These are phyloP conservation scores for Leptomonas pyrrhocoris DNA, from an alignment of 208 protist species.

Conservation along the genomic window DNA sequence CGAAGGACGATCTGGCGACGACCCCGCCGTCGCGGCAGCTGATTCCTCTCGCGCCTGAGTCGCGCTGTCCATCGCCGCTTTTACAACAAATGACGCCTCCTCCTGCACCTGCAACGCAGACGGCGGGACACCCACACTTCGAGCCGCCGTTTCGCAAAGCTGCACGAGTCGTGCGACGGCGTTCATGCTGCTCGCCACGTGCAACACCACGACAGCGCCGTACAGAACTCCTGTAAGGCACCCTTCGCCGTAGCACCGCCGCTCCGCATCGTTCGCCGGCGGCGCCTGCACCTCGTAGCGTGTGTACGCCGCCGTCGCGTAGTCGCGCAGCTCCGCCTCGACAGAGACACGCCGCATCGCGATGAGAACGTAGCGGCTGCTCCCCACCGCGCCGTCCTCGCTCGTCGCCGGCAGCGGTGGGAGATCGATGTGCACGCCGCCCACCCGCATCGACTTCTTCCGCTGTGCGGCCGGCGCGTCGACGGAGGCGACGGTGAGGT, in stretches of 20 bases:
- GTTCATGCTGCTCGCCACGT: neutral
- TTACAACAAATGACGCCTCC: neutral
- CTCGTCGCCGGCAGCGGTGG: neutral
- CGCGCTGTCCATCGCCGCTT: neutral
- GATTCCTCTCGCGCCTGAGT: neutral
- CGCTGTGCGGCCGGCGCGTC: neutral
- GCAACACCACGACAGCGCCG: conserved; percentile 27
- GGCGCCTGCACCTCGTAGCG: conserved; percentile 21
- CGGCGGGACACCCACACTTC: neutral
- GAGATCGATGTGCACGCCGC: conserved; percentile 25
- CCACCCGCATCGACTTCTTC: conserved; percentile 8
- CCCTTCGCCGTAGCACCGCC: conserved; percentile 29
- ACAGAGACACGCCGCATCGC: conserved; percentile 30
- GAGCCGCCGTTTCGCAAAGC: neutral
- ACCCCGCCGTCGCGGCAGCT: neutral
- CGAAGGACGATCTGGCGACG: neutral
- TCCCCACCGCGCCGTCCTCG: neutral
- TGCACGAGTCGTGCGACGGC: neutral
- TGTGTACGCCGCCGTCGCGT: conserved; percentile 18
- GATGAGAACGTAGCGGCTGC: conserved; percentile 8
- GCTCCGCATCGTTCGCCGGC: conserved; percentile 21
- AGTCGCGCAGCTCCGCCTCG: conserved; percentile 39
- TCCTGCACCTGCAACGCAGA: conserved; percentile 5
- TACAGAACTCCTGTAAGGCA: conserved; percentile 38
- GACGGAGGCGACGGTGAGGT: conserved; percentile 8